A percentile compares a stretch with the other conserved stretches of the same genome.
These are phyloP conservation scores for Boletus semigastroideus DNA, from an alignment of 1,284 basidiomycete genomes.

Conservation along the genomic window DNA sequence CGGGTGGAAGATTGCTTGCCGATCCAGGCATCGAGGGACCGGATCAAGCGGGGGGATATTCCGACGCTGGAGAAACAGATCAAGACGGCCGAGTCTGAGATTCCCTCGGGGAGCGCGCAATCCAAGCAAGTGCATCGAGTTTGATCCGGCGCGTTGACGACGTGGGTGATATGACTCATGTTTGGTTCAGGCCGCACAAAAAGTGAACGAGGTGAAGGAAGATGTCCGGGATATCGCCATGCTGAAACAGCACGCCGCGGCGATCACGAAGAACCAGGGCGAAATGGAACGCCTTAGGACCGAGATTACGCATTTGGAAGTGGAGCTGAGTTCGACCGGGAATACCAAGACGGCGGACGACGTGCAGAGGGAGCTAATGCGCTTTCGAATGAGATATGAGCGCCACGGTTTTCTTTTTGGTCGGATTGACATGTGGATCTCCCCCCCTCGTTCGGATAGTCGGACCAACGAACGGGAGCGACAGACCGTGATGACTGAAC, in stretches of 20 bases:
- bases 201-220: constrained; percentile 46
- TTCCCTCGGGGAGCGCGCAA: constrained; percentile 49
- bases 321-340: constrained; percentile 68
- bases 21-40: constrained; percentile 48
- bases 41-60: constrained; percentile 61
- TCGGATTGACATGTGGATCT: too few relatives aligned
- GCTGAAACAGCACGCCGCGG: constrained; percentile 65
- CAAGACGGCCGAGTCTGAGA: constrained; percentile 50
- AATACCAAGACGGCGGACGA: constrained; percentile 82
- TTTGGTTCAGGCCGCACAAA: constrained; percentile 45
- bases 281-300: constrained; percentile 67
- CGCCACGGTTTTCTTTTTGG: background rate
- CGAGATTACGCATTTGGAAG: constrained; percentile 69
- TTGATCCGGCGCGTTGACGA: background rate
- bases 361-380: constrained; percentile 75
- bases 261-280: constrained; percentile 60
- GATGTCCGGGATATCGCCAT: constrained; percentile 62
- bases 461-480: constrained; percentile 71
- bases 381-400: constrained; percentile 68
- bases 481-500: constrained; percentile 56
- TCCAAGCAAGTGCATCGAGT: constrained; percentile 54
- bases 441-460: constrained; percentile 43
- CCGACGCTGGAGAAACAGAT: constrained; percentile 69
- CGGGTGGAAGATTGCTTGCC: constrained; percentile 60
- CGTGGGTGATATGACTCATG: background rate